Base-by-base conservation (phyloP, 169 alveolate species). In the Eimeria falciformis region DNA sequence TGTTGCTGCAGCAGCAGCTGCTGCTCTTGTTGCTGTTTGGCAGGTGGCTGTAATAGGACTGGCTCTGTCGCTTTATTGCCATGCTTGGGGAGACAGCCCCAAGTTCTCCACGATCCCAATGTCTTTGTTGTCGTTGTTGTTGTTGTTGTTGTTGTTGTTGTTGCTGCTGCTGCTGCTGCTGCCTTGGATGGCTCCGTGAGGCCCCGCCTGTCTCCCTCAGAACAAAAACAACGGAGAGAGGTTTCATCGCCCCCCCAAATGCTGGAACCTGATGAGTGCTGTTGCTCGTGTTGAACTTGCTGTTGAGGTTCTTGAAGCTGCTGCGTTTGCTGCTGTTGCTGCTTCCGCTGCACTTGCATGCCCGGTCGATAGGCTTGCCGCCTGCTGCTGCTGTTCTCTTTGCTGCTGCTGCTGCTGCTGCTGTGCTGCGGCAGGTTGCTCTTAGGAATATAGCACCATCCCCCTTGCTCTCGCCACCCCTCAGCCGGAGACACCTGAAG, bases 141-240 rank as follows among this genome's bases (percentile, higher is more conserved):
- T 58, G 75, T 43, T 11, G 75, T 43, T 65, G 75, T 43, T 65
- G 75, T 43, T 65, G 75, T 5, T 7, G 5, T 7, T 65, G 75
- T 43, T 65, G 40, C 40, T 65, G 75, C 75, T 65, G 75, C 40
- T 5, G 5, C 75, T 58, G 71, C 23, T 58, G 71, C 71, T 58
- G 71, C 17, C 23, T 23, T 12, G 23, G 75, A 33, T 65, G 75
- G 46, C 29, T 6, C 40, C 29, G 33, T 58, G 69, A 5, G 37
- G 69, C 69, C 69, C 37, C 23, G 69, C n/a, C n/a, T n/a, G n/a
- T n/a, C n/a, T n/a, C n/a, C n/a, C n/a, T n/a, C n/a, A n/a, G n/a
- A n/a, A n/a, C n/a, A n/a, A n/a, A n/a, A n/a, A n/a, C n/a, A n/a
- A n/a, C n/a, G n/a, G n/a, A n/a, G n/a, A n/a, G n/a, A n/a, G n/a